Evolutionary conservation across 306 rosid genomes (phyloP).

Genomic region (Fragaria iinumae): DNA sequence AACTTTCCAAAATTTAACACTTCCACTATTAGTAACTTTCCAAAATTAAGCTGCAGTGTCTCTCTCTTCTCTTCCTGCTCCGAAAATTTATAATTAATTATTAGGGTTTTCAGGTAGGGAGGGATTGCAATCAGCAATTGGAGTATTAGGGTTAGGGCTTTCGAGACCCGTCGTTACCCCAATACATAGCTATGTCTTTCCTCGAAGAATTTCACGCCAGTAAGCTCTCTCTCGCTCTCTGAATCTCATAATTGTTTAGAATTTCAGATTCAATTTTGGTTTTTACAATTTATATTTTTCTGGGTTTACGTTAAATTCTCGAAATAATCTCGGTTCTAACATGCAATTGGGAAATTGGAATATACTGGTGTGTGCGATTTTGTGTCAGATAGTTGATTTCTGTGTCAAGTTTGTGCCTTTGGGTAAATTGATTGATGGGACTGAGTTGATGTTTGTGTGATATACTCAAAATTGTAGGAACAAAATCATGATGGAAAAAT

Average conservation of each 20-base stretch:
- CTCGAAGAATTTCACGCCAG: conserved; percentile 87
- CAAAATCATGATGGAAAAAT: no score
- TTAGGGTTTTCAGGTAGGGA: conserved; percentile 12
- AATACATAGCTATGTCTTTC: conserved; percentile 50
- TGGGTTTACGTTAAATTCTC: not conserved
- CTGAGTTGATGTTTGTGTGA: not conserved
- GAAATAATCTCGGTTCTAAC: not conserved
- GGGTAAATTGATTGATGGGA: not conserved
- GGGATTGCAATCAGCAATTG: not conserved
- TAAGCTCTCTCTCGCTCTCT: conserved; percentile 26
- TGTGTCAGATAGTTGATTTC: not conserved
- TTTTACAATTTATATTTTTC: not conserved
- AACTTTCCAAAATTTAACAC: not conserved
- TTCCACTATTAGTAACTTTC: not conserved
- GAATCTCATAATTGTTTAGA: not conserved
- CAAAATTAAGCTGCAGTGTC: not conserved
- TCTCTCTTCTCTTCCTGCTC: not conserved
- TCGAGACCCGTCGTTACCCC: not conserved
- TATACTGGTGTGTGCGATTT: not conserved
- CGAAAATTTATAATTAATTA: not conserved
- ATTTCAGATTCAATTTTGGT: not conserved
- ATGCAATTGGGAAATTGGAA: not conserved
- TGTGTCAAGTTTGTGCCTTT: not conserved
- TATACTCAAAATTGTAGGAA: not conserved
- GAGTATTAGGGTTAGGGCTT: conserved; percentile 11